Percentiles rank a stretch among this genome's conserved stretches.
Conservation (phyloP, 331 rosid genomes). For the Cucumis variabilis region DNA sequence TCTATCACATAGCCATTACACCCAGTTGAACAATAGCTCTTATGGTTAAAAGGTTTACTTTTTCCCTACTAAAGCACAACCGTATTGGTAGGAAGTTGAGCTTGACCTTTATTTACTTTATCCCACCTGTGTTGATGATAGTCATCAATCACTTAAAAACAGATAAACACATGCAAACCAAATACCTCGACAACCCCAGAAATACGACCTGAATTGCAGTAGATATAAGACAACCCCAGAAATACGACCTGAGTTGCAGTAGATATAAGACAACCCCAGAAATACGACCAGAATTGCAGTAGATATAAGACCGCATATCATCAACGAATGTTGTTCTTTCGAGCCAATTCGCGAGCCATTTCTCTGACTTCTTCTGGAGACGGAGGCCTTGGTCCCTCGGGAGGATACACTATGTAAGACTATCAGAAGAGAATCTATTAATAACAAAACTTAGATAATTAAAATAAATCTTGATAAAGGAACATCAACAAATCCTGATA, state of each 20-base stretch:
- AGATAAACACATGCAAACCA: neutral
- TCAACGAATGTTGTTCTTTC: constrained; percentile 60
- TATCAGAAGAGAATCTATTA: neutral
- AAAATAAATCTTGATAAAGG: neutral
- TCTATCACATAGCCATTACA: neutral
- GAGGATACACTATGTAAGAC: constrained; percentile 73
- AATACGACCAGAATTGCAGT: neutral
- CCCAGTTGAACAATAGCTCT: neutral
- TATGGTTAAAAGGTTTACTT: neutral
- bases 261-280: no score
- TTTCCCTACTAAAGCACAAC: neutral
- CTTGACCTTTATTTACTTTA: neutral
- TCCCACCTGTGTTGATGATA: constrained; percentile 7
- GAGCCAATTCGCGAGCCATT: constrained; percentile 79
- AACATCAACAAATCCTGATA: neutral
- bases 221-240: neutral
- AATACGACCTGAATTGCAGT: neutral
- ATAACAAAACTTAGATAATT: neutral
- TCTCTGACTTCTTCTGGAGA: constrained; percentile 81
- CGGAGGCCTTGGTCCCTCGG: constrained; percentile 67
- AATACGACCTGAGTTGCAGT: neutral
- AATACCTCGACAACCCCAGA: neutral
- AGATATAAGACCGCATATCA: neutral
- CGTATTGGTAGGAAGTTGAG: neutral
- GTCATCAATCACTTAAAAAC: neutral